These are phyloP conservation scores for Aspergillus bertholletiae DNA, from an alignment of 495 filamentous ascomycete species.

Conservation along the genomic window DNA sequence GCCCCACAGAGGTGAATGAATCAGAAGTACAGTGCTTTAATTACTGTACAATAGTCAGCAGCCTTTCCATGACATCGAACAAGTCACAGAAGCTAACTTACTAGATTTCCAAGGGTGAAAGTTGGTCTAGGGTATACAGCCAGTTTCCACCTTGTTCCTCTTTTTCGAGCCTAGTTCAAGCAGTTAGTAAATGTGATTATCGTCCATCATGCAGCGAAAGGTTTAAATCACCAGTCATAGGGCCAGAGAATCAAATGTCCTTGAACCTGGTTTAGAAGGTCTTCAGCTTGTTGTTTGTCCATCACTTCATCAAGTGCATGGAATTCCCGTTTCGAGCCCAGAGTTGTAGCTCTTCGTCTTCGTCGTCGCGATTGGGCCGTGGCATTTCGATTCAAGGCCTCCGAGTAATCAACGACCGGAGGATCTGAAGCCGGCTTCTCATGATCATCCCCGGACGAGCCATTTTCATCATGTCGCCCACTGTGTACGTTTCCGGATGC, in stretches of 20 bases:
- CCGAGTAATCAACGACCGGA: constrained; percentile 44
- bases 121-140: constrained; percentile 93
- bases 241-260: constrained; percentile 89
- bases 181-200: not conserved
- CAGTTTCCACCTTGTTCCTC: constrained; percentile 94
- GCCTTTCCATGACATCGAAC: not conserved
- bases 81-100: constrained; percentile 47
- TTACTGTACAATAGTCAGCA: constrained; percentile 22
- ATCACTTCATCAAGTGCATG: constrained; percentile 69
- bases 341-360: constrained; percentile 70
- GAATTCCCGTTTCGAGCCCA: constrained; percentile 69
- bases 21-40: constrained; percentile 9
- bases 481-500: constrained; percentile 15
- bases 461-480: constrained; percentile 20
- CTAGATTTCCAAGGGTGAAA: constrained; percentile 98
- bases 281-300: constrained; percentile 68
- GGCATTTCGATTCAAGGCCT: constrained; percentile 45
- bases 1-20: not conserved
- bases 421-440: constrained; percentile 34
- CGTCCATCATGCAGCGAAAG: not conserved
- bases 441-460: constrained; percentile 22
- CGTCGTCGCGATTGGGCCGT: constrained; percentile 46
- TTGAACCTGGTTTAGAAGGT: constrained; percentile 76
- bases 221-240: constrained; percentile 69
- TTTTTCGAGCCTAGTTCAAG: constrained; percentile 57